Evolutionary conservation across 106 monocot genomes (phyloP).

Genomic region (Xerophyta viscosa): DNA sequence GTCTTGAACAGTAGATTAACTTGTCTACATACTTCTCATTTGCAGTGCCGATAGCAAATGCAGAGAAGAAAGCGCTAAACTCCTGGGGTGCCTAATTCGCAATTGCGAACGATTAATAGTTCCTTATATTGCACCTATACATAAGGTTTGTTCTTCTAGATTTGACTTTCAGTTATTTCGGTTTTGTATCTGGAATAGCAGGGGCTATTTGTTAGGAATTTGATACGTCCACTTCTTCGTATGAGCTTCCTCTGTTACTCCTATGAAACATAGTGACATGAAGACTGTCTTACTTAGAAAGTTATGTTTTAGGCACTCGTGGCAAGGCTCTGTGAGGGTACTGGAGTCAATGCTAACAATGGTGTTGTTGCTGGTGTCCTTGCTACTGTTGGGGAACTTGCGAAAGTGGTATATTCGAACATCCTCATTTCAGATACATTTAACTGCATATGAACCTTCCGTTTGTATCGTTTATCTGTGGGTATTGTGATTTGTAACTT

Average conservation of each 20-base stretch:
- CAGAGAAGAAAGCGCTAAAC: conserved; percentile 91
- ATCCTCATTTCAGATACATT: too few relatives aligned
- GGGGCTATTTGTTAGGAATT: too few relatives aligned
- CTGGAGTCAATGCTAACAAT: conserved; percentile 72
- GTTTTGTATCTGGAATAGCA: too few relatives aligned
- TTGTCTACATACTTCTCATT: background rate
- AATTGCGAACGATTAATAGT: conserved; percentile 75
- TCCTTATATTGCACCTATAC: conserved; percentile 94
- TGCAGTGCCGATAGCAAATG: conserved; percentile 92
- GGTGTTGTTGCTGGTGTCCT: conserved; percentile 80
- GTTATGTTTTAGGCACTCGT: conserved; percentile 66
- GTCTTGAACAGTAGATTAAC: background rate
- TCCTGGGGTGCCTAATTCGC: conserved; percentile 83
- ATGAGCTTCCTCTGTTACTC: too few relatives aligned
- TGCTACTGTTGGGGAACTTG: conserved; percentile 91
- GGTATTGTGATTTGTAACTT: too few relatives aligned
- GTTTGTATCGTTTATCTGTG: too few relatives aligned
- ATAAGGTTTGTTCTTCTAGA: conserved; percentile 49
- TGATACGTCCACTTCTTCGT: too few relatives aligned
- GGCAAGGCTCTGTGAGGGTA: conserved; percentile 63
- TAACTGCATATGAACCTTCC: too few relatives aligned
- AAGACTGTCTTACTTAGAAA: background rate
- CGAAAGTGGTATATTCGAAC: conserved; percentile 63
- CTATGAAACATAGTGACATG: too few relatives aligned
- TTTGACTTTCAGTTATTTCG: too few relatives aligned